A percentile compares a stretch with the other conserved stretches of the same genome.
These are phyloP conservation scores for Boletus pseudopeckii DNA, from an alignment of 768 basidiomycete genomes.

Conservation along the genomic window DNA sequence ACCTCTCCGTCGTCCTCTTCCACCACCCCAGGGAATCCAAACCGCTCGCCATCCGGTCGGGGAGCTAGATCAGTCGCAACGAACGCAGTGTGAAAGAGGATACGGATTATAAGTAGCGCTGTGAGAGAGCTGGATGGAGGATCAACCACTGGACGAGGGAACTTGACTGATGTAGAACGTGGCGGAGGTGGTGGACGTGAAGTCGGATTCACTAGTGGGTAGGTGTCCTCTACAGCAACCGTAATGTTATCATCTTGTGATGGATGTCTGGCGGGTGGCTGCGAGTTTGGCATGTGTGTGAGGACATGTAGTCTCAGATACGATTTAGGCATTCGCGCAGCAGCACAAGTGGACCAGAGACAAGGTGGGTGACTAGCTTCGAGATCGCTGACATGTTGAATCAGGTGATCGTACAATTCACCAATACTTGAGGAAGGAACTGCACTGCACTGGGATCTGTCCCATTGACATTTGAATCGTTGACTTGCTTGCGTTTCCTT, in stretches of 20 bases:
- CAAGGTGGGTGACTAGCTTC: conserved; percentile 53
- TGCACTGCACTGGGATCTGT: conserved; percentile 52
- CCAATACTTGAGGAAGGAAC: conserved; percentile 48
- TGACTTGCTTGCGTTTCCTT: conserved; percentile 56
- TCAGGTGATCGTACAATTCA: conserved; percentile 72
- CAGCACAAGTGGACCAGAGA: conserved; percentile 69
- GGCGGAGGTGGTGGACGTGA: conserved; percentile 67
- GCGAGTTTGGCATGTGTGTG: conserved; percentile 67
- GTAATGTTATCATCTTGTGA: conserved; percentile 75
- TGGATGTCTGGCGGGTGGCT: conserved; percentile 55
- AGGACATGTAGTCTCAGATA: conserved; percentile 65
- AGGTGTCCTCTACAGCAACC: conserved; percentile 53
- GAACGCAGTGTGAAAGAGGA: conserved; percentile 78
- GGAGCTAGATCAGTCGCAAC: conserved; percentile 62
- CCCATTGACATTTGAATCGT: conserved; percentile 77
- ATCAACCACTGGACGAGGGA: conserved; percentile 55
- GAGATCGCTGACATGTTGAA: conserved; percentile 49
- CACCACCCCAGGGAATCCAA: conserved; percentile 83
- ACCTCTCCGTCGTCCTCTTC: conserved; percentile 76
- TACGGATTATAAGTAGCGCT: conserved; percentile 77
- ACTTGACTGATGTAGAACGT: conserved; percentile 58
- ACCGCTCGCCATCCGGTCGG: conserved; percentile 77
- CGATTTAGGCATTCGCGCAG: conserved; percentile 42
- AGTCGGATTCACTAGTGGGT: conserved; percentile 63
- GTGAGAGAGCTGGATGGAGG: conserved; percentile 75